Evolutionary conservation across 208 protist genomes (phyloP).

Genomic region (Histomonas meleagridis): DNA sequence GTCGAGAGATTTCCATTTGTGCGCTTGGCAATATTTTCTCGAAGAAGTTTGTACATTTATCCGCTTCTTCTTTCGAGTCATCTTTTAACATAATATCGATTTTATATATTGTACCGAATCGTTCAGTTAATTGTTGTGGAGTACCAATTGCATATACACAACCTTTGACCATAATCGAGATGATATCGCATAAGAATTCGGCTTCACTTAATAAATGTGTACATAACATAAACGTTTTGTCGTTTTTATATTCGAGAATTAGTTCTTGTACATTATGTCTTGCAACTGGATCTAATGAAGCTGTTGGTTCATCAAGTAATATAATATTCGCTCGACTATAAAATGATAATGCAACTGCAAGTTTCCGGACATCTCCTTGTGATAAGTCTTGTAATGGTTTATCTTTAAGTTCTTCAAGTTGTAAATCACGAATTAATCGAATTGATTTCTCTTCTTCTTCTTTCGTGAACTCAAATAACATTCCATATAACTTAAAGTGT

Average conservation of each 20-base stretch:
- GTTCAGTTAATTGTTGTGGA: neutral
- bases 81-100: neutral
- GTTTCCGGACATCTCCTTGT: conserved; percentile 18
- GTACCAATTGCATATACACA: neutral
- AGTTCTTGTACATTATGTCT: neutral
- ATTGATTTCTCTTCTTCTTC: neutral
- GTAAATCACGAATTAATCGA: neutral
- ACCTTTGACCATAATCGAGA: conserved; percentile 16
- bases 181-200: neutral
- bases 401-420: neutral
- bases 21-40: neutral
- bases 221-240: neutral
- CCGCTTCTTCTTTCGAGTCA: neutral
- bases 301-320: conserved; percentile 37
- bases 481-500: neutral
- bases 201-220: conserved; percentile 31
- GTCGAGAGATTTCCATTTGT: neutral
- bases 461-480: neutral
- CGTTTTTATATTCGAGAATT: neutral
- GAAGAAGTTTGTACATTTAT: neutral
- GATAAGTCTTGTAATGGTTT: neutral
- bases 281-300: conserved; percentile 23
- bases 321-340: neutral
- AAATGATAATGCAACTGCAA: neutral
- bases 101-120: conserved; percentile 22